phyloP scores from a whole-genome alignment of 495 filamentous ascomycete species.

The Talaromyces stipitatus region DNA sequence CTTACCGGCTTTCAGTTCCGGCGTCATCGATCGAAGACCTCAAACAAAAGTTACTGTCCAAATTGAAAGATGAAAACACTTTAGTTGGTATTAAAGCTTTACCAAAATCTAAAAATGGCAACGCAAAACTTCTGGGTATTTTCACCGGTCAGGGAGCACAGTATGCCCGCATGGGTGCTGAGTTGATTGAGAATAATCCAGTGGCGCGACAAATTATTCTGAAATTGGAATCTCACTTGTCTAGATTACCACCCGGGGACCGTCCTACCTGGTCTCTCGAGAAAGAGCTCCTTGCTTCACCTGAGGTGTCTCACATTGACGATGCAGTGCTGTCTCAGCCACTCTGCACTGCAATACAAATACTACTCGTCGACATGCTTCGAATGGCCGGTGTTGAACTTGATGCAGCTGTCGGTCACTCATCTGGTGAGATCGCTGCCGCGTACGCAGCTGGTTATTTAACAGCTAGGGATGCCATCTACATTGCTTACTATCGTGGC shows the following conservation, averaged over 20 bases:
- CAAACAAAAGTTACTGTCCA: too few species aligned
- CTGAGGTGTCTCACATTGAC: neutral
- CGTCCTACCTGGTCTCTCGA: slow-evolving; percentile 10
- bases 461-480: slow-evolving; percentile 26
- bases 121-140: slow-evolving; percentile 9
- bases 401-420: slow-evolving; percentile 47
- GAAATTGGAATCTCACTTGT: neutral
- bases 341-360: slow-evolving; percentile 23
- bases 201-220: neutral
- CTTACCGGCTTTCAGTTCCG: neutral
- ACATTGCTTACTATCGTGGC: slow-evolving; percentile 49
- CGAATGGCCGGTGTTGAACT: slow-evolving; percentile 17
- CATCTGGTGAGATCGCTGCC: slow-evolving; percentile 53
- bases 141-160: slow-evolving; percentile 44
- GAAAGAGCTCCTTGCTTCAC: slow-evolving; percentile 4
- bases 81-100: neutral
- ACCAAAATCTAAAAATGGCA: neutral
- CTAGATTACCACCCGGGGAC: neutral
- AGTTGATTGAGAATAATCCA: slow-evolving; percentile 24
- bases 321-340: slow-evolving; percentile 13
- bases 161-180: slow-evolving; percentile 32
- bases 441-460: slow-evolving; percentile 45
- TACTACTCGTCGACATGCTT: slow-evolving; percentile 26
- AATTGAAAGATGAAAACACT: too few species aligned
- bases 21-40: neutral